Conservation (phyloP, 2,329 filamentous ascomycete genomes). For the Botryotinia narcissicola region DNA sequence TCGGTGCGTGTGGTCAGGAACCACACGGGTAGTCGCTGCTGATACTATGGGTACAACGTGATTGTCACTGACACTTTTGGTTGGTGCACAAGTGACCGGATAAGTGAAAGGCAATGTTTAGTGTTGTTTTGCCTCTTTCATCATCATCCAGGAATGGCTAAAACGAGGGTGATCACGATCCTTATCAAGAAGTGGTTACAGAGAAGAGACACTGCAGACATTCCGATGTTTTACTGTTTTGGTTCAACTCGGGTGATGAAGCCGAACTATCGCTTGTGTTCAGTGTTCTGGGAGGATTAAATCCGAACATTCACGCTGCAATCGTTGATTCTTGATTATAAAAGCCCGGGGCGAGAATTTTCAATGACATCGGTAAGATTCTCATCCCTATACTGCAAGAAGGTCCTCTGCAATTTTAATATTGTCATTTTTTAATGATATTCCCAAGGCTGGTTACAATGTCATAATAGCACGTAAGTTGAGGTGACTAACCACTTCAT, state of each 20-base stretch:
- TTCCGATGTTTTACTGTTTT: background rate
- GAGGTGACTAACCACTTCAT: background rate
- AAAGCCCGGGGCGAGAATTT: background rate
- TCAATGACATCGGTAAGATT: background rate
- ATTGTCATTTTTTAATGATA: background rate
- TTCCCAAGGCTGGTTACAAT: background rate
- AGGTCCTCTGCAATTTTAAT: background rate
- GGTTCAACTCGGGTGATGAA: background rate
- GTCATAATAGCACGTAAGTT: background rate
- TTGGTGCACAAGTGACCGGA: slow-evolving; percentile 1
- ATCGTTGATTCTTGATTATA: background rate
- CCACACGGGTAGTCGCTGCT: slow-evolving; percentile 9
- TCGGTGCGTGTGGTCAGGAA: background rate
- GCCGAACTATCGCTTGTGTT: background rate
- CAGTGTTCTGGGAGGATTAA: background rate
- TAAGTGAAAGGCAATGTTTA: background rate
- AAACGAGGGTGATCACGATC: background rate
- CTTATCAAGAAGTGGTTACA: background rate
- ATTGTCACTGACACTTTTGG: slow-evolving; percentile 15
- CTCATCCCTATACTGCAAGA: background rate
- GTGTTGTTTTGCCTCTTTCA: background rate
- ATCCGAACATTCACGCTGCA: background rate
- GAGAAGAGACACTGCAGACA: background rate
- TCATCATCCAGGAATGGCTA: background rate
- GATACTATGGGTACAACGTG: slow-evolving; percentile 15